Base-by-base conservation (phyloP, 768 basidiomycete genomes). In the Mycena rosella region DNA sequence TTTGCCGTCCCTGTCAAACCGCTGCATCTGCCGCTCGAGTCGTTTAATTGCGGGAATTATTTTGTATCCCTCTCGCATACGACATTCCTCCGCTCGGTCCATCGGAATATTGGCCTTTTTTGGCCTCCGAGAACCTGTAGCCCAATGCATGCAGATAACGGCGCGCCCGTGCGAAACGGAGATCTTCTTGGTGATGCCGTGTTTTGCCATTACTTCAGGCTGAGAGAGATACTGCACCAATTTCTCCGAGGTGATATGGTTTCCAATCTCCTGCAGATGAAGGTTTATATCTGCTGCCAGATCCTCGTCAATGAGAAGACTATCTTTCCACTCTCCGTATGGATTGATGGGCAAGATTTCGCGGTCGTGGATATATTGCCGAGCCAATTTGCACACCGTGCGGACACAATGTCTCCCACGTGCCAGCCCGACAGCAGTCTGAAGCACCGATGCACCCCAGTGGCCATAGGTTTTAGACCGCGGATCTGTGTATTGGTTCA, bases 31-130 rank as follows among this genome's bases (percentile, higher is more conserved):
- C 54, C n/a, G 24, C 53, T 73, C 47, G 29, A 67, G 36, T 17
- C 55, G 32, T 20, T 57, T 27, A 60, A 66, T 63, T 22, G 44
- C 18, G 52, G 70, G 74, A 44, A 81, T 53, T 74, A 74, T 9
- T 60, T 44, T 26, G 57, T 40, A 5, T 77, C 65, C 6, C 65
- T 70, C 56, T 79, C 76, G 22, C 67, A 36, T 1, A 78, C 72
- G 14, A 82, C 77, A 73, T 80, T 77, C 34, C 54, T 63, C 3
- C 69, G 54, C 58, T 79, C 74, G 57, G 77, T 18, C 78, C 75
- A 65, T 78, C 76, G 14, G 71, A 51, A 54, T 78, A 80, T 60
- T 73, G 68, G 6, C 75, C 77, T 32, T 73, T 77, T 24, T 65
- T 63, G 1, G 67, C 65, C 40, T 56, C 56, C 14, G 27, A 58